Evolutionary conservation across 495 filamentous ascomycete genomes (phyloP), one percentile per base, ranked within the genome.

Genomic region (Hypoxylon lienhwacheense): DNA sequence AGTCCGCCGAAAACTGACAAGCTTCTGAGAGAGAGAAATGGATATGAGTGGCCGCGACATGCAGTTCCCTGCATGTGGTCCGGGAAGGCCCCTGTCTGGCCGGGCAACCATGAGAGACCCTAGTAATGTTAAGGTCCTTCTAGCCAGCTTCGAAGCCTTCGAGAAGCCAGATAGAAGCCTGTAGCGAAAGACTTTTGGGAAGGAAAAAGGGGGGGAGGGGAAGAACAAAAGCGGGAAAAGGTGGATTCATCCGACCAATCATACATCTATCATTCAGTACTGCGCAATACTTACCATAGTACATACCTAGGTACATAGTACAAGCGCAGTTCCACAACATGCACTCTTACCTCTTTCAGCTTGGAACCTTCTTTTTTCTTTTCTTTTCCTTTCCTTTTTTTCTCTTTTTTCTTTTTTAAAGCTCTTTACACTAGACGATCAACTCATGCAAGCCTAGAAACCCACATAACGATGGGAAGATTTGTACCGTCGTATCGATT

Each of bases 161-260:
- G 37, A 59, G 63, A 64, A 68, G 51, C n/a, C 53, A 57, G 37
- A 66, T 64, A 34, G 66, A 68, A 68, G 66, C 59, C 36, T 53
- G 43, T 63, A 55, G 26, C 44, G 55, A 59, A 54, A 20, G 25
- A 19, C 12, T 17, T 26, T 29, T 34, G 26, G 22, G 24, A 48
- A 39, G 45, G 48, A 39, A 37, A 54, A 45, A 50, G 14, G n/a
- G n/a, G n/a, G 28, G 19, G 46, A 50, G 25, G 33, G 42, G 46
- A 51, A 51, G 55, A 36, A 39, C 41, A 31, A 42, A 45, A 45
- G 49, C 45, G 52, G 47, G 20, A 7, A 49, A 53, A 44, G 43
- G 33, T 58, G 53, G 53, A 53, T 58, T 62, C 48, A 52, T 36
- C 58, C 52, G 17, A 24, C 58, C 58, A 61, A 61, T 61, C n/a